Base-by-base conservation (phyloP, 1,139 yeast species). In the Protomyces inundatus region DNA sequence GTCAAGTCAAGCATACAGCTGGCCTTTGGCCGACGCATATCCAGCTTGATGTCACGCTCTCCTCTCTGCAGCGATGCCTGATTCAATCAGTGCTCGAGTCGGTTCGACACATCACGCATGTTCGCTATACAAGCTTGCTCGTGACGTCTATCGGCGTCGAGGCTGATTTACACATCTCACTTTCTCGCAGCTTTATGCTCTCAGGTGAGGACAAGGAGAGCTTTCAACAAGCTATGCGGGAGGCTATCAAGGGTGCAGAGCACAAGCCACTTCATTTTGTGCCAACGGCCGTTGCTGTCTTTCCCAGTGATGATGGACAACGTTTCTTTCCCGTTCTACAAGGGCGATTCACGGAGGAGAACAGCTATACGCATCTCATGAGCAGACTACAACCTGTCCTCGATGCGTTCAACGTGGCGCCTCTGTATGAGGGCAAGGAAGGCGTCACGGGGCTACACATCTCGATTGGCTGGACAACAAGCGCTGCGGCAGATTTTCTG, bases 11-110 rank as follows among this genome's bases (percentile, higher is more conserved):
- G 36, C 62, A 58, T 30, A 39, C 54, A 7, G 33, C 36, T 4
- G 62, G 62, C 16, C 36, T 35, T 9, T 58, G 55, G 55, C 62
- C 62, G 10, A 51, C 62, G 12, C 62, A 58, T 30, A 51, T 58
- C 35, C 54, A 58, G 12, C 53, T 52, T 9, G 55, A 51, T 33
- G 45, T 58, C 7, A 12, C 30, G 45, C 56, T 50, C 14, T n/a
- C 48, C 12, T 10, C 16, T 14, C 9, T 5, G 16, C 32, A 42
- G 16, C 48, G 48, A 2, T 4, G 10, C 12, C 6, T 23, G 16
- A 23, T 42, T 10, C 5, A 23, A n/a, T 23, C 23, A 14, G 2
- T 42, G 10, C 48, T 42, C 30, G 48, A 16, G n/a, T 6, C 48
- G 16, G 48, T 30, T 42, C 32, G n/a, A 4, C 33, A 4, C 4